A percentile compares a stretch with the other conserved stretches of the same genome.
phyloP scores from a whole-genome alignment of 1,139 yeast genomes.

The Kodamaea derodonti region DNA sequence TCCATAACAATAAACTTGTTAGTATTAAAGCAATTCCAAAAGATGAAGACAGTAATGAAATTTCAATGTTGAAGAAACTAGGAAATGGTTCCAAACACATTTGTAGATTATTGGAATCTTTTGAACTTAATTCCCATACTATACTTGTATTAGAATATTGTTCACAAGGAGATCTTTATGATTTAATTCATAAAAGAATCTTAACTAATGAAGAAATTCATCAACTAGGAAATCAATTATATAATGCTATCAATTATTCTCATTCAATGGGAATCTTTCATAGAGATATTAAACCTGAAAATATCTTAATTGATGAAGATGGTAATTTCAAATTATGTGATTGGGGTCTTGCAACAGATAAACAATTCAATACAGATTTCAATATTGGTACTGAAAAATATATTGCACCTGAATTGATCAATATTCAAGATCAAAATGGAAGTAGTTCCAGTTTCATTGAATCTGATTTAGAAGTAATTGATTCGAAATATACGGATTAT shows the following conservation, averaged over 20 bases:
- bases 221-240: constrained; percentile 30
- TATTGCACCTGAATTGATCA: constrained; percentile 50
- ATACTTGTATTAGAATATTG: constrained; percentile 50
- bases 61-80: constrained; percentile 35
- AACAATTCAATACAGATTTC: constrained; percentile 35
- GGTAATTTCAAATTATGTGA: constrained; percentile 50
- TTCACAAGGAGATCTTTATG: constrained; percentile 48
- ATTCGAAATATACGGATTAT: constrained; percentile 25
- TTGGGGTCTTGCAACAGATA: constrained; percentile 52
- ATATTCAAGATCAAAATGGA: constrained; percentile 18
- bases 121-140: constrained; percentile 39
- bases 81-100: constrained; percentile 31
- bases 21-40: constrained; percentile 40
- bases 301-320: constrained; percentile 37
- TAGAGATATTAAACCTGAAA: constrained; percentile 55
- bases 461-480: constrained; percentile 24
- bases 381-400: constrained; percentile 56
- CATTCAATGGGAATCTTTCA: constrained; percentile 47
- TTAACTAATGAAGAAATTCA: constrained; percentile 12
- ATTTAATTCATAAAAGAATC: constrained; percentile 29
- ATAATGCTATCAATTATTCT: constrained; percentile 36
- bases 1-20: constrained; percentile 16
- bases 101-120: constrained; percentile 41
- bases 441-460: neutral
- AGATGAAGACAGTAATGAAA: constrained; percentile 42